Evolutionary conservation across 2,329 filamentous ascomycete species (phyloP).

Genomic region (Fusarium cyanostomum): DNA sequence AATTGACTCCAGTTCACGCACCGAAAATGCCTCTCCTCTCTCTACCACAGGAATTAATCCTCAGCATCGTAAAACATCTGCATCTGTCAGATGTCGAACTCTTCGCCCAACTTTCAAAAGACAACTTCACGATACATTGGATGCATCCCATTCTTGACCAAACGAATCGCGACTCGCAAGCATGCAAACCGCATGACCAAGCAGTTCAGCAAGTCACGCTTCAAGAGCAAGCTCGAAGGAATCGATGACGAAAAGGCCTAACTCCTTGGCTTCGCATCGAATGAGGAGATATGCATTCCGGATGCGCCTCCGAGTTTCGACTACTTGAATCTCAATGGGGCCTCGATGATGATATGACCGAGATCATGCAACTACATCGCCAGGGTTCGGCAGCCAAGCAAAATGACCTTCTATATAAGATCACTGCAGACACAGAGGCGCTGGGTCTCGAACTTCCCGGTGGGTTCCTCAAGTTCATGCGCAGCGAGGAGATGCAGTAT

Average conservation of each 20-base stretch:
- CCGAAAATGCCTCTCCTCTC: background rate
- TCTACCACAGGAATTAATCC: slow-evolving; percentile 4
- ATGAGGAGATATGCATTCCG: background rate
- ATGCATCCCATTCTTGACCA: background rate
- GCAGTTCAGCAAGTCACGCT: background rate
- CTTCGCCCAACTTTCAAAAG: slow-evolving; percentile 1
- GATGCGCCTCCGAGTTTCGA: background rate
- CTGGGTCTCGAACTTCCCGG: background rate
- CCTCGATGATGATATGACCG: background rate
- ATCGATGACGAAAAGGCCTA: background rate
- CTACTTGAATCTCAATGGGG: slow-evolving; percentile 1
- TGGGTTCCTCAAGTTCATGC: slow-evolving; percentile 7
- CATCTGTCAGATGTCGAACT: background rate
- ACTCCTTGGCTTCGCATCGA: background rate
- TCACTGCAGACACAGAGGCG: background rate
- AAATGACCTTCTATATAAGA: background rate
- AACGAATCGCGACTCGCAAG: slow-evolving; percentile 2
- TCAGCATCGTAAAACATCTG: background rate
- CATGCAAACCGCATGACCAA: background rate
- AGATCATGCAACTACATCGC: background rate
- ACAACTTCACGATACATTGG: background rate
- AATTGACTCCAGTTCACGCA: background rate
- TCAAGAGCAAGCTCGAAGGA: background rate
- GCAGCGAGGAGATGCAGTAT: background rate
- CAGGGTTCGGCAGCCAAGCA: background rate